Percentiles rank a stretch among this genome's conserved stretches.
Conservation (phyloP, 805 yeast species). For the Ogataea pignaliae region DNA sequence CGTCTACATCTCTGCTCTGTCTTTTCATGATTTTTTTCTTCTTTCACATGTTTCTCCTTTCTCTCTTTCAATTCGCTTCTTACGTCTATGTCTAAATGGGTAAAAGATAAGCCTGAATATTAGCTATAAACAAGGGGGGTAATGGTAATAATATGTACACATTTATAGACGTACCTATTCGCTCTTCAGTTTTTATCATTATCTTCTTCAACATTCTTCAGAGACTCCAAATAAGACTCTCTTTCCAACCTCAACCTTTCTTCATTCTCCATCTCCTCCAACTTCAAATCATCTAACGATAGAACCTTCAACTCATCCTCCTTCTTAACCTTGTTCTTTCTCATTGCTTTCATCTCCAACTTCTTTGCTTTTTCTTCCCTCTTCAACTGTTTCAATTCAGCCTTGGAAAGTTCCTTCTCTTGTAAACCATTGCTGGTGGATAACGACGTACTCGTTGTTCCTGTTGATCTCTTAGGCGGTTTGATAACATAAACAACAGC, state of each 20-base stretch:
- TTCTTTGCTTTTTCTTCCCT: slow-evolving; percentile 9
- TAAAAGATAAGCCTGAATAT: too few species aligned
- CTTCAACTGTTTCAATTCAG: background rate
- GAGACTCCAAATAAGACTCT: background rate
- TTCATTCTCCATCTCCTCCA: background rate
- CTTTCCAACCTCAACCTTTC: background rate
- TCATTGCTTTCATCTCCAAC: slow-evolving; percentile 1
- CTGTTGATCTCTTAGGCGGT: too few species aligned
- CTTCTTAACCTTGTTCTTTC: slow-evolving; percentile 10
- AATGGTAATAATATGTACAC: too few species aligned
- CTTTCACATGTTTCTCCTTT: too few species aligned
- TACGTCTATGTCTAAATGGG: too few species aligned
- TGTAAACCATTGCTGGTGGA: too few species aligned
- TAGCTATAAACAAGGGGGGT: too few species aligned
- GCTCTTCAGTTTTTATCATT: background rate
- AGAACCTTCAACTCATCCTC: slow-evolving; percentile 9
- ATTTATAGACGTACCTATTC: background rate
- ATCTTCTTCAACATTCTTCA: background rate
- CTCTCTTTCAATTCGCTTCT: too few species aligned
- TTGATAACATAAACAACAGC: too few species aligned
- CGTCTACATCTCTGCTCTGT: too few species aligned
- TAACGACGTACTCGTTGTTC: too few species aligned
- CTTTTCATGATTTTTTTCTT: too few species aligned
- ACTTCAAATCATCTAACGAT: background rate
- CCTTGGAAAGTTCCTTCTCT: background rate